A percentile compares a stretch with the other conserved stretches of the same genome.
phyloP scores from a whole-genome alignment of 805 yeast species.

The Ogataea neopini region DNA sequence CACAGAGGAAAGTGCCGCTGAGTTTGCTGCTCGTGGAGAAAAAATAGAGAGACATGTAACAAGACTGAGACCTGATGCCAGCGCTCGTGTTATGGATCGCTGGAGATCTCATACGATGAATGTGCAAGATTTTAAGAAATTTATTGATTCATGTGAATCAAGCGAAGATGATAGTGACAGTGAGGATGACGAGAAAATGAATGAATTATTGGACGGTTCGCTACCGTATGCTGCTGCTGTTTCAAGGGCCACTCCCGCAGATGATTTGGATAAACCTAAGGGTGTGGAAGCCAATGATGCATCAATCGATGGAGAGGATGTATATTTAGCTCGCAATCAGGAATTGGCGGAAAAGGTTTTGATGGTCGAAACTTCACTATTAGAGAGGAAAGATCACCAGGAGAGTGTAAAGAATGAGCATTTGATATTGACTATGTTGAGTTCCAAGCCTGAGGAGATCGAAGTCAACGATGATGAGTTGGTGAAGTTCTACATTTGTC shows the following conservation, averaged over 20 bases:
- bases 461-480: slow-evolving; percentile 21
- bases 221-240: slow-evolving; percentile 16
- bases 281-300: slow-evolving; percentile 1
- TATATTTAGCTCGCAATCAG: background rate
- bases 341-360: slow-evolving; percentile 19
- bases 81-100: background rate
- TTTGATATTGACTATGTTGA: slow-evolving; percentile 24
- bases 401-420: slow-evolving; percentile 30
- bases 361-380: slow-evolving; percentile 24
- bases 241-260: slow-evolving; percentile 13
- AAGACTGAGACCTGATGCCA: slow-evolving; percentile 1
- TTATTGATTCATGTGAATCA: background rate
- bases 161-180: too few relatives aligned
- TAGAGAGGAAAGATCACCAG: slow-evolving; percentile 28
- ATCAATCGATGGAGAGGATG: slow-evolving; percentile 7
- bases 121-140: slow-evolving; percentile 7
- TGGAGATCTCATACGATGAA: slow-evolving; percentile 9
- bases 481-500: slow-evolving; percentile 14
- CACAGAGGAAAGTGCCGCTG: slow-evolving; percentile 1
- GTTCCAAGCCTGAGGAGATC: slow-evolving; percentile 21
- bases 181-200: slow-evolving; percentile 14
- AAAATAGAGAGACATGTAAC: background rate
- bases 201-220: slow-evolving; percentile 16
- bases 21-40: background rate
- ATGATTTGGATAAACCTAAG: slow-evolving; percentile 2